These are phyloP conservation scores for Trifolium dubium DNA, from an alignment of 306 rosid genomes.

Conservation along the genomic window DNA sequence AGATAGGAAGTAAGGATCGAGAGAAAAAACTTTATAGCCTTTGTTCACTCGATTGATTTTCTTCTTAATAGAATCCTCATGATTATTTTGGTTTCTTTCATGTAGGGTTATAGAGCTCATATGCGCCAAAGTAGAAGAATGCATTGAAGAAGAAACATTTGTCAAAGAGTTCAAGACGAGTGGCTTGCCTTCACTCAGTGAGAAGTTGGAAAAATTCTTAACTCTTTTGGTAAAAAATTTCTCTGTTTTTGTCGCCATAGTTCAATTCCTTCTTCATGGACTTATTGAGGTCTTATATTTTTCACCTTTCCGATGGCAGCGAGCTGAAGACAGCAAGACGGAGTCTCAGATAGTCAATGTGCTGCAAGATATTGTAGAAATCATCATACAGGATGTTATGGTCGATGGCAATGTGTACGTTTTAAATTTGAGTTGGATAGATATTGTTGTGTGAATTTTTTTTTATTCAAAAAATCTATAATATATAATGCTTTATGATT, in stretches of 20 bases:
- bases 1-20: slow-evolving; percentile 68
- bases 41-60: slow-evolving; percentile 32
- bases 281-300: slow-evolving; percentile 34
- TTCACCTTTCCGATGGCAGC: slow-evolving; percentile 54
- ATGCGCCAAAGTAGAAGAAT: slow-evolving; percentile 47
- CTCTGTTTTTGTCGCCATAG: slow-evolving; percentile 7
- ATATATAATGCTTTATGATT: slow-evolving; percentile 38
- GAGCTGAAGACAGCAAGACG: slow-evolving; percentile 44
- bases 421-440: slow-evolving; percentile 31
- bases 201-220: slow-evolving; percentile 84
- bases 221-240: slow-evolving; percentile 64
- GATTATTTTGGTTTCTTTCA: slow-evolving; percentile 41
- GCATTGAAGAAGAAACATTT: slow-evolving; percentile 46
- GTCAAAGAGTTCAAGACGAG: slow-evolving; percentile 73
- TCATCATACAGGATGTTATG: slow-evolving; percentile 88
- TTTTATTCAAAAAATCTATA: neutral
- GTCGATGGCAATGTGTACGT: slow-evolving; percentile 70
- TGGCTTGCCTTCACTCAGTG: slow-evolving; percentile 82
- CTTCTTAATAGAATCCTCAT: slow-evolving; percentile 20
- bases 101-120: slow-evolving; percentile 58
- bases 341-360: slow-evolving; percentile 78
- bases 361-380: slow-evolving; percentile 92
- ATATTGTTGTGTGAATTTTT: neutral
- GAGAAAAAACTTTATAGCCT: slow-evolving; percentile 10
- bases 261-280: slow-evolving; percentile 15